Evolutionary conservation across 2,329 filamentous ascomycete genomes (phyloP).

Genomic region (Colletotrichum sp.): DNA sequence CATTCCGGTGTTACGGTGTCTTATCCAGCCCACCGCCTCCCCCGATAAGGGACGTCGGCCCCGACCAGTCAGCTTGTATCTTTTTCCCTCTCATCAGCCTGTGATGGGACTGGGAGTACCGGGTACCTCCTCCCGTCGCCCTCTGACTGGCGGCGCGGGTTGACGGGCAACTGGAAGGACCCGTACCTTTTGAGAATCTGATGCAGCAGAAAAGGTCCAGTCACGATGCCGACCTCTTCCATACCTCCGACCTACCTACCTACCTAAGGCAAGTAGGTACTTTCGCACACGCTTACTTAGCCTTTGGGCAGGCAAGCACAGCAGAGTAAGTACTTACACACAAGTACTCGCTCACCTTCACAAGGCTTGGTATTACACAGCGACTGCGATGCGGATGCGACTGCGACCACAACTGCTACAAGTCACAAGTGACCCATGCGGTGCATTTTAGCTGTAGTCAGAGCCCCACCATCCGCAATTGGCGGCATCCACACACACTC

Average conservation of each 20-base stretch:
- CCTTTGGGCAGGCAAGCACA: neutral
- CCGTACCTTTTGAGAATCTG: neutral
- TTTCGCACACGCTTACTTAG: neutral
- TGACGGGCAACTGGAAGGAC: neutral
- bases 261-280: neutral
- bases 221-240: neutral
- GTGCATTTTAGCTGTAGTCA: neutral
- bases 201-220: neutral
- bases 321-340: neutral
- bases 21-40: conserved; percentile 6
- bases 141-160: neutral
- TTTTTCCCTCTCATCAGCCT: neutral
- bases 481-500: conserved; percentile 14
- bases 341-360: neutral
- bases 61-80: conserved; percentile 7
- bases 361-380: neutral
- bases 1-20: conserved; percentile 2
- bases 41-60: conserved; percentile 11
- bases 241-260: neutral
- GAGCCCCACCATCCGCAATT: conserved; percentile 24
- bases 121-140: neutral
- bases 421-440: neutral
- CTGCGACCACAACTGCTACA: neutral
- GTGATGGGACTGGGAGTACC: neutral
- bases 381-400: neutral